Evolutionary conservation across 176 grass and related monocot species (phyloP).

Genomic region (Dendrocalamus sinicus): DNA sequence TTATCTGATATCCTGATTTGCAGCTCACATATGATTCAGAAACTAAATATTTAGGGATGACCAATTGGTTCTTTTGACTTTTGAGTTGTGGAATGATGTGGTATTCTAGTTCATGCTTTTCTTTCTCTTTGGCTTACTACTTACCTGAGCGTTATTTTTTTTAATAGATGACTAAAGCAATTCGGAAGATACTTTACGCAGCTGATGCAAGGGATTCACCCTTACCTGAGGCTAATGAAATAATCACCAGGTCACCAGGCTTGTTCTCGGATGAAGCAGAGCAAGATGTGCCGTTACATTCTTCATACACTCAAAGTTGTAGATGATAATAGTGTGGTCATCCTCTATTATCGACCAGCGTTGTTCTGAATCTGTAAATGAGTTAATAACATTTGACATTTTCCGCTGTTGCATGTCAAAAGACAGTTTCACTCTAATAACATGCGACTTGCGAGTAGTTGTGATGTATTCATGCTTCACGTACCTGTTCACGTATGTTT

Average conservation of each 20-base stretch:
- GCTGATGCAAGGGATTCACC: constrained; percentile 68
- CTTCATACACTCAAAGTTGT: neutral
- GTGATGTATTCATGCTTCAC: neutral
- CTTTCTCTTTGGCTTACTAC: neutral
- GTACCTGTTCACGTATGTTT: neutral
- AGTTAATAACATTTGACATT: constrained; percentile 39
- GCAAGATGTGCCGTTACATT: neutral
- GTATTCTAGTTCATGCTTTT: neutral
- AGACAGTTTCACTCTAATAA: constrained; percentile 10
- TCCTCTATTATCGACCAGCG: neutral
- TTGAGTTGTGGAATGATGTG: neutral
- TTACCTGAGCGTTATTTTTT: neutral
- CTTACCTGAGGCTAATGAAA: constrained; percentile 70
- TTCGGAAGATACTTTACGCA: constrained; percentile 81
- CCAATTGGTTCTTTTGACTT: neutral
- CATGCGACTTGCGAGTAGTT: constrained; percentile 35
- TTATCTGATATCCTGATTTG: constrained; percentile 21
- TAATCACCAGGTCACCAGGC: constrained; percentile 67
- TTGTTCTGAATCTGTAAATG: constrained; percentile 41
- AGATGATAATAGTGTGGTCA: constrained; percentile 24
- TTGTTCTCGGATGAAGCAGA: constrained; percentile 49
- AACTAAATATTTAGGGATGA: neutral
- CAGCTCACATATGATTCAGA: neutral
- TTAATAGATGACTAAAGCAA: constrained; percentile 76
- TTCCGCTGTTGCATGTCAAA: neutral